These are phyloP conservation scores for Hyaloscypha bicolor DNA, from an alignment of 495 filamentous ascomycete species.

Conservation along the genomic window DNA sequence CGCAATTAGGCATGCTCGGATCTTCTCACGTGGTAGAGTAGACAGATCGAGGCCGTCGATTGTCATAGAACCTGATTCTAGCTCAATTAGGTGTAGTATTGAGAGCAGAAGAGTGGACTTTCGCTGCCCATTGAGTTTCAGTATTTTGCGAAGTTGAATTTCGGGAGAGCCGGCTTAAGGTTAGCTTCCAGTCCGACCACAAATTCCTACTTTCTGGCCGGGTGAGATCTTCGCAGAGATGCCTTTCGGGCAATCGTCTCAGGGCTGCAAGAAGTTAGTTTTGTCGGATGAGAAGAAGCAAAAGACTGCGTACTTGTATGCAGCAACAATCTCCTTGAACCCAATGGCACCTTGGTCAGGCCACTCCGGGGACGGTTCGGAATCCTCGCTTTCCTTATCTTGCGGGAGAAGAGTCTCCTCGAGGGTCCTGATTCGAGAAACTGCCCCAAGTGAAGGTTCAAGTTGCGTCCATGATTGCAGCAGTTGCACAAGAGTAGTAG, in stretches of 20 bases:
- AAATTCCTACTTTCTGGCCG: slow-evolving; percentile 40
- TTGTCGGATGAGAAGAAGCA: neutral
- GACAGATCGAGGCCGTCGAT: slow-evolving; percentile 41
- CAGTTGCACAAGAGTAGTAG: slow-evolving; percentile 7
- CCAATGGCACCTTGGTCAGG: slow-evolving; percentile 40
- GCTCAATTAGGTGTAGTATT: slow-evolving; percentile 34
- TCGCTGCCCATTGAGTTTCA: slow-evolving; percentile 6
- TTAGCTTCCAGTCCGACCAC: slow-evolving; percentile 39
- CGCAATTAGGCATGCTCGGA: slow-evolving; percentile 35
- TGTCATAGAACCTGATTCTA: slow-evolving; percentile 24
- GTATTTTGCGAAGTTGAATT: neutral
- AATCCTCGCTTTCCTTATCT: slow-evolving; percentile 27
- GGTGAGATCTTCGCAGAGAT: slow-evolving; percentile 35
- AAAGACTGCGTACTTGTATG: slow-evolving; percentile 13
- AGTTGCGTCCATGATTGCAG: slow-evolving; percentile 15
- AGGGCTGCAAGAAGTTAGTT: slow-evolving; percentile 14
- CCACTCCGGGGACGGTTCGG: slow-evolving; percentile 38
- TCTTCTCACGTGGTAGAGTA: slow-evolving; percentile 27
- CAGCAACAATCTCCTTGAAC: slow-evolving; percentile 46
- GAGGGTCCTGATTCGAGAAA: slow-evolving; percentile 41
- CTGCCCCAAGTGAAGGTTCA: slow-evolving; percentile 43
- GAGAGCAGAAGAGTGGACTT: slow-evolving; percentile 39
- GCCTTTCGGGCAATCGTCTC: slow-evolving; percentile 22
- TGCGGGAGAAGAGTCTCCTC: slow-evolving; percentile 39
- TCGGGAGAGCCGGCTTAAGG: slow-evolving; percentile 2